Base-by-base conservation (phyloP, 495 filamentous ascomycete genomes). In the Lentithecium fluviatile region DNA sequence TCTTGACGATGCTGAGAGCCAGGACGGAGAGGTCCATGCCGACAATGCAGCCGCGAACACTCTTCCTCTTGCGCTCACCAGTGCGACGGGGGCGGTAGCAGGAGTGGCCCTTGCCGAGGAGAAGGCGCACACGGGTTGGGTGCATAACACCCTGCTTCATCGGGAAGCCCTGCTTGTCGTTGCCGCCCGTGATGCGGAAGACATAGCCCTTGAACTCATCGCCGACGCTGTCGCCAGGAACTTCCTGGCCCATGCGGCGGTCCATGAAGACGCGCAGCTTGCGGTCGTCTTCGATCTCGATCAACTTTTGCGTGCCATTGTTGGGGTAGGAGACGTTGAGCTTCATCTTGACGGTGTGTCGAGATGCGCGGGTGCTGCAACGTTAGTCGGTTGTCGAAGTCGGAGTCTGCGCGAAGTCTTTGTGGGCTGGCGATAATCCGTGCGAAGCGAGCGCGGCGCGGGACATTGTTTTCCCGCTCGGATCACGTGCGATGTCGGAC, bases 131-230 rank as follows among this genome's bases (percentile, higher is more conserved):
- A 89, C 94, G 91, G 76, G 90, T 96, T 64, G 94, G 94, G 73
- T 95, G 91, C 86, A 98, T 88, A 71, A 94, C 91, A 80, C 94
- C 94, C 86, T 98, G 94, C 88, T 97, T 97, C 94, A 98, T 98
- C 64, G 94, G 94, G 83, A 98, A 98, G 81, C 94, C 94, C 82
- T 98, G 94, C 89, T 98, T 98, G 88, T 98, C 94, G 87, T 98
- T 98, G 77, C 95, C 94, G 75, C 94, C 94, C 72, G 94, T 98
- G 80, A 98, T 97, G 75, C 86, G 88, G 85, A 92, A 87, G 80
- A 95, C 85, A 82, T 97, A 98, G 77, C 94, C 94, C 83, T 94
- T 95, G 88, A 93, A 98, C 80, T 98, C 94, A 75, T 95, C 89
- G 68, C 94, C 95, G 71, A 98, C 85, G 74, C 85, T 86, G 79